Conservation (phyloP, 257 asterid species). For the Henckelia pumila region DNA sequence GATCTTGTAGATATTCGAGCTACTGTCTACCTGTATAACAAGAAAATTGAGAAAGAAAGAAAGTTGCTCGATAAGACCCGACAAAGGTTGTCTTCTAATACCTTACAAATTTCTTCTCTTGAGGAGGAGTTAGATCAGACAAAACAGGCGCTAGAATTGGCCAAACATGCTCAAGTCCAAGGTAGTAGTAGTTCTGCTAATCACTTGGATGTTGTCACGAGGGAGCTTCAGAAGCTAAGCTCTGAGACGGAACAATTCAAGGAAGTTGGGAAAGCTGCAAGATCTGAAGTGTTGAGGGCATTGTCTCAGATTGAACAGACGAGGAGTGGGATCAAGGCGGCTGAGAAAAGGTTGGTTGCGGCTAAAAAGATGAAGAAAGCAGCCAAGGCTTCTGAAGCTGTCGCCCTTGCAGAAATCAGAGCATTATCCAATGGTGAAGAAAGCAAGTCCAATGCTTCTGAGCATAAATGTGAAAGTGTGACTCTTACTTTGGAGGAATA, state of each 20-base stretch:
- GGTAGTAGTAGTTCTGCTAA: slow-evolving; percentile 25
- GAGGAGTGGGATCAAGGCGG: slow-evolving; percentile 55
- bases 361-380: slow-evolving; percentile 92
- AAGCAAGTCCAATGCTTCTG: slow-evolving; percentile 25
- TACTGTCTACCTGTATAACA: slow-evolving; percentile 63
- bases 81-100: slow-evolving; percentile 53
- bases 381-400: slow-evolving; percentile 83
- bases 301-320: slow-evolving; percentile 69
- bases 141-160: slow-evolving; percentile 36
- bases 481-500: slow-evolving; percentile 69
- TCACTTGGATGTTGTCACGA: too few species aligned
- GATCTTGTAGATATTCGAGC: slow-evolving; percentile 77
- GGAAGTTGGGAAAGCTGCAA: slow-evolving; percentile 68
- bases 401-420: slow-evolving; percentile 75
- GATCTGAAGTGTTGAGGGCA: slow-evolving; percentile 52
- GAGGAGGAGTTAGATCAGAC: slow-evolving; percentile 62
- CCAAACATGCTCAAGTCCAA: slow-evolving; percentile 32
- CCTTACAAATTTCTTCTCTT: slow-evolving; percentile 49
- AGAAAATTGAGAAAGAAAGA: slow-evolving; percentile 76
- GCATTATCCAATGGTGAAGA: slow-evolving; percentile 34
- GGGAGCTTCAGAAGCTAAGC: slow-evolving; percentile 61
- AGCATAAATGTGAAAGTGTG: slow-evolving; percentile 38
- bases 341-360: slow-evolving; percentile 68
- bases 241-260: slow-evolving; percentile 71
- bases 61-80: slow-evolving; percentile 76